Conservation (phyloP, 2,329 filamentous ascomycete genomes). For the Colletotrichum paranaense region DNA sequence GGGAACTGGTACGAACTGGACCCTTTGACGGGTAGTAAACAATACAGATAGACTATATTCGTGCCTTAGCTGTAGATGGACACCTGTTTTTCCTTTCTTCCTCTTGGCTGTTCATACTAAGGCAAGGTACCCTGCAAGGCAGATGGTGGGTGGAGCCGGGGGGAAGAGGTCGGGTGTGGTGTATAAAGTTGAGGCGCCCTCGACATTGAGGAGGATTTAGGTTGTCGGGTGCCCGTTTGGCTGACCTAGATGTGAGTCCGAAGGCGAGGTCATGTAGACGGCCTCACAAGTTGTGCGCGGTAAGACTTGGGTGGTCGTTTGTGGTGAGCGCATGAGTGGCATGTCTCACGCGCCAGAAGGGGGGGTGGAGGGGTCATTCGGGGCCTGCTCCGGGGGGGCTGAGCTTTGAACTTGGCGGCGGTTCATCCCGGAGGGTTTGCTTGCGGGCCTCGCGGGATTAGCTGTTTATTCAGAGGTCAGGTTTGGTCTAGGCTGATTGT, state of each 20-base stretch:
- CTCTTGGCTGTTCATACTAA: background rate
- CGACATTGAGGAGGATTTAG: background rate
- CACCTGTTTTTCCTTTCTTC: background rate
- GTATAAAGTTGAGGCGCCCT: background rate
- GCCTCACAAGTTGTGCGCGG: conserved; percentile 30
- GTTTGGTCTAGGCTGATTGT: background rate
- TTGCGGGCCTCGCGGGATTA: background rate
- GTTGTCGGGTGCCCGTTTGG: conserved; percentile 30
- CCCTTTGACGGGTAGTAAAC: background rate
- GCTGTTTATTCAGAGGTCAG: background rate
- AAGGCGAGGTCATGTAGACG: conserved; percentile 33
- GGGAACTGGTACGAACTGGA: background rate
- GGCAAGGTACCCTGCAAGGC: background rate
- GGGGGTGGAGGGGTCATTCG: conserved; percentile 26
- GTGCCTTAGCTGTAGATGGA: background rate
- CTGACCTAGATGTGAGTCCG: conserved; percentile 28
- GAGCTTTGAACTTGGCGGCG: conserved; percentile 14
- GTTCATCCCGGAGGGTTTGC: conserved; percentile 2
- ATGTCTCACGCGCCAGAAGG: conserved; percentile 28
- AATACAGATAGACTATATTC: background rate
- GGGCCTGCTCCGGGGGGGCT: conserved; percentile 31
- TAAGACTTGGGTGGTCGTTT: conserved; percentile 33
- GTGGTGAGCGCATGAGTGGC: conserved; percentile 32
- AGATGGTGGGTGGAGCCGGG: too few species aligned
- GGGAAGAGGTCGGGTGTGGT: background rate